Evolutionary conservation across 257 asterid genomes (phyloP), one percentile per base, ranked within the genome.

Genomic region (Lithospermum erythrorhizon): DNA sequence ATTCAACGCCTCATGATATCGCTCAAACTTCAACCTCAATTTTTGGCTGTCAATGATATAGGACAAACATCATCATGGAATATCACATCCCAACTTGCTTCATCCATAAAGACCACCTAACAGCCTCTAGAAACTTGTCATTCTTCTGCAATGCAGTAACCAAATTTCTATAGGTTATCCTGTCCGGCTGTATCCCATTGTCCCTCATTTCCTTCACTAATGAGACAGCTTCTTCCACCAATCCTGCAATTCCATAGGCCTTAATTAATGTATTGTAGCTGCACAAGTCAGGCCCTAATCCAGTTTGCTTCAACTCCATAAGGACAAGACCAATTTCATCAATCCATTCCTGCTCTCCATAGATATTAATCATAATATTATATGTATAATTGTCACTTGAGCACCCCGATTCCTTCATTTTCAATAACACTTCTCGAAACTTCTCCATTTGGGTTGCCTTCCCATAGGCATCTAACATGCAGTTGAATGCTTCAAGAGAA

Each of bases 61-160:
- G 56, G 37, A 22, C 25, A n/a, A 72, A 5, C 68, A 21, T 51
- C 68, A 22, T 63, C 49, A 37, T 29, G 23, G 21, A 55, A 41
- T 25, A 24, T 77, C 78, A 82, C 17, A 87, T 45, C 57, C 88
- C 86, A 79, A 85, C 70, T 71, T 90, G 97, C 81, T 90, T 90
- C 95, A 90, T 87, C 97, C 96, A 90, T 80, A 90, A 81, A 27
- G 97, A 90, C 97, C 97, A 90, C 77, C 84, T 90, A n/a, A 83
- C 96, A 63, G 97, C 95, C 82, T 90, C 95, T 1, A 90, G 75
- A 73, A 81, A 81, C 96, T 75, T 87, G 57, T 90, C 96, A 62
- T 87, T 90, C 75, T 68, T 87, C 63, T 62, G 75, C 63, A 90
- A 58, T 55, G 96, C 90, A 55, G 66, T 68, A 45, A 90, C 81